Conservation (phyloP, 2,329 filamentous ascomycete genomes). For the Cladosporium austrohemisphaericum region DNA sequence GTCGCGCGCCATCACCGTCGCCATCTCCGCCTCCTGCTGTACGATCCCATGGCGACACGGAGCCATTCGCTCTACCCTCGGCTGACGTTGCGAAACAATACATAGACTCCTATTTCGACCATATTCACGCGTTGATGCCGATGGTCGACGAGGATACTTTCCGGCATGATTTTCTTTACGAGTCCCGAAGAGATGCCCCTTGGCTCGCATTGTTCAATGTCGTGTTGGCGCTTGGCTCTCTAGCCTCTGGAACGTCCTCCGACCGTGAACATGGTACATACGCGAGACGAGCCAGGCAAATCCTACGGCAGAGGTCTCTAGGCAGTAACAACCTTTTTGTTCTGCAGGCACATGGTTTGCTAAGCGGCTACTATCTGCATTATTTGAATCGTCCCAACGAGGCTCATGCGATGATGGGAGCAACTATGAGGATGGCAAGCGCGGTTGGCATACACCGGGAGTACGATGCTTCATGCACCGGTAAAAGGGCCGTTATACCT, state of each 20-base stretch:
- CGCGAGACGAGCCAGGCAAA: constrained; percentile 18
- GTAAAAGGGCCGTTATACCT: constrained; percentile 35
- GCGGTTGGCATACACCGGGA: constrained; percentile 22
- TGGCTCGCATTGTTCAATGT: constrained; percentile 21
- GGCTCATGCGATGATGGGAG: constrained; percentile 22
- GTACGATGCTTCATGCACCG: constrained; percentile 3
- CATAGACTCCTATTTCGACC: constrained; percentile 20
- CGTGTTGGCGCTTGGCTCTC: constrained; percentile 20
- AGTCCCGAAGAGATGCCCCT: constrained; percentile 18
- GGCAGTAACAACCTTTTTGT: constrained; percentile 20
- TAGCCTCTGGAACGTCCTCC: constrained; percentile 17
- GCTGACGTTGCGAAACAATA: constrained; percentile 18
- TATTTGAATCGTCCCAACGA: constrained; percentile 22
- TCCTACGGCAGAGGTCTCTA: constrained; percentile 18
- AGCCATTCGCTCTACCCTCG: constrained; percentile 5
- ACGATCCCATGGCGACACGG: constrained; percentile 20
- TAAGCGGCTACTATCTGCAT: constrained; percentile 23
- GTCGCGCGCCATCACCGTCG: constrained; percentile 17
- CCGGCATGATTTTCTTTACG: too few species aligned
- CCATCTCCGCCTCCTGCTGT: constrained; percentile 23
- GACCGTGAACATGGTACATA: constrained; percentile 17
- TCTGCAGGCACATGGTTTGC: constrained; percentile 18
- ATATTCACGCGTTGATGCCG: constrained; percentile 21
- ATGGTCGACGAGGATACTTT: constrained; percentile 22
- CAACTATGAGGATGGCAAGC: constrained; percentile 20